Conservation (phyloP, 371 early-diverging fungal genomes). For the Lichtheimia ramosa region DNA sequence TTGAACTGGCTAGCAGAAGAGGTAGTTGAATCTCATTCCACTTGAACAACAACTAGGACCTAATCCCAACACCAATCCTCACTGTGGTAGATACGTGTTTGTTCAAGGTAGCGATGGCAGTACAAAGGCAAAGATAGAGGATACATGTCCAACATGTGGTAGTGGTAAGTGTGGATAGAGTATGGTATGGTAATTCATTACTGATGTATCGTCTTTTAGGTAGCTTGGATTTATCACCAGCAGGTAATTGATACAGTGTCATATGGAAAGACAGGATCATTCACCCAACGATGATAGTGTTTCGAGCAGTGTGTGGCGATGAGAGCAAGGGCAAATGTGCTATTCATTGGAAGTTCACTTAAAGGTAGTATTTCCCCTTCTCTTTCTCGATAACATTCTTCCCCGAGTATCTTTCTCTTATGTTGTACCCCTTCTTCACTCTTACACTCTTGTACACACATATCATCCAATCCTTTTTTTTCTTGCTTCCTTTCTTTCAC, state of each 20-base stretch:
- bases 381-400: slow-evolving; percentile 2
- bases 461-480: not conserved
- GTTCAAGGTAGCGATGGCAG: slow-evolving; percentile 30
- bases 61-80: slow-evolving; percentile 37
- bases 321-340: slow-evolving; percentile 16
- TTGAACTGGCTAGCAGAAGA: no score
- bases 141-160: slow-evolving; percentile 38
- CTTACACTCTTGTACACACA: not conserved
- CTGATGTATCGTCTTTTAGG: slow-evolving; percentile 15
- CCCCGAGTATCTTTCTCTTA: slow-evolving; percentile 1
- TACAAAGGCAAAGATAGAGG: slow-evolving; percentile 28
- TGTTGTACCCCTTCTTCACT: not conserved
- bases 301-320: slow-evolving; percentile 24
- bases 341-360: slow-evolving; percentile 24
- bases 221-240: slow-evolving; percentile 38
- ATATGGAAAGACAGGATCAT: not conserved
- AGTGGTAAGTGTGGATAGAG: slow-evolving; percentile 19
- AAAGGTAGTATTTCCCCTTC: slow-evolving; percentile 1
- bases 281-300: slow-evolving; percentile 12
- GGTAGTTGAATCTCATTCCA: not conserved
- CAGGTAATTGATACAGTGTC: slow-evolving; percentile 19
- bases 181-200: not conserved
- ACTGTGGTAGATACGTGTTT: slow-evolving; percentile 29
- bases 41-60: slow-evolving; percentile 19
- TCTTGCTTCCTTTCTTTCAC: slow-evolving; percentile 1